phyloP scores from a whole-genome alignment of 192 early-diverging fungal genomes.

The Gigaspora rosea region DNA sequence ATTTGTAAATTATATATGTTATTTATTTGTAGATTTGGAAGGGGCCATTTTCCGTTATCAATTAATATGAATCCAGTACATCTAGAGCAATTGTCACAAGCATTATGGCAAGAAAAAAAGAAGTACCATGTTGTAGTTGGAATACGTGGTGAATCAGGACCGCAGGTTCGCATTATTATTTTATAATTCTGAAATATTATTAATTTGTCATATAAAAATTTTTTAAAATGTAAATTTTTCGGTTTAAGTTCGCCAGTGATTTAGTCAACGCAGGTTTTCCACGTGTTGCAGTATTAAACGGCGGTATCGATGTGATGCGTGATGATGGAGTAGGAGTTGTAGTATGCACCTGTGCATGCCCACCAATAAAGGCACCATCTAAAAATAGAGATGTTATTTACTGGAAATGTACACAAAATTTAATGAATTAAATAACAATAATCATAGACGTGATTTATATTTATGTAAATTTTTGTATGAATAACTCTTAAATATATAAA shows the following conservation, averaged over 20 bases:
- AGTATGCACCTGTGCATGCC: constrained; percentile 39
- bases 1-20: background rate
- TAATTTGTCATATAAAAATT: background rate
- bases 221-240: background rate
- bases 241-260: constrained; percentile 48
- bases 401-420: constrained; percentile 13
- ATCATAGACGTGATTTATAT: no score
- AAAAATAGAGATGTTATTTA: constrained; percentile 34
- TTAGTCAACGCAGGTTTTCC: constrained; percentile 47
- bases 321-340: constrained; percentile 19
- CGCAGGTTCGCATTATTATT: constrained; percentile 44
- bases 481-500: no score
- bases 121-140: constrained; percentile 58
- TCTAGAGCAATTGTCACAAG: constrained; percentile 42
- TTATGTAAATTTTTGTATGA: no score
- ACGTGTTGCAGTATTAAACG: constrained; percentile 51
- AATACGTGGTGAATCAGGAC: constrained; percentile 45
- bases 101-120: constrained; percentile 51
- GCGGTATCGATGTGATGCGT: constrained; percentile 53
- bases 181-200: background rate
- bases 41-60: constrained; percentile 58
- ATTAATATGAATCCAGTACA: constrained; percentile 52
- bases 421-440: background rate
- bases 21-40: constrained; percentile 42
- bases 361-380: constrained; percentile 38